phyloP scores from a whole-genome alignment of 164 flowering plant genomes.

The Nymphaea colorata region DNA sequence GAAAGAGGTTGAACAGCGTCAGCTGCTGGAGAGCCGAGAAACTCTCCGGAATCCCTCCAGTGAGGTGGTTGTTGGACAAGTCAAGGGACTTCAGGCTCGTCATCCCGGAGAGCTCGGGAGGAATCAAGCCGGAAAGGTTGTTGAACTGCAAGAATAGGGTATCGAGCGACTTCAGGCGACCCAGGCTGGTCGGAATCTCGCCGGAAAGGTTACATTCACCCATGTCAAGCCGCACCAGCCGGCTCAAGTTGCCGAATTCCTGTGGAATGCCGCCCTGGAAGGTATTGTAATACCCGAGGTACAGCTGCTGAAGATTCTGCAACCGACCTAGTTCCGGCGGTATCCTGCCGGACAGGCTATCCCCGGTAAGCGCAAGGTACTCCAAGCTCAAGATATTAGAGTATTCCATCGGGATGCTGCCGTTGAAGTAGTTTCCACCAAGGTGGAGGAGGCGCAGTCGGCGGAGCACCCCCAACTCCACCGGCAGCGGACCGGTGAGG shows the following conservation, averaged over 20 bases:
- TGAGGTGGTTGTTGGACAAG: conserved; percentile 48
- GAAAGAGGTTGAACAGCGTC: conserved; percentile 46
- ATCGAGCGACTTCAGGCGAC: conserved; percentile 36
- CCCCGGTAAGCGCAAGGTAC: conserved; percentile 48
- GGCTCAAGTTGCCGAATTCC: conserved; percentile 43
- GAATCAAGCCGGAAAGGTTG: conserved; percentile 45
- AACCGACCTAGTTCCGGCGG: conserved; percentile 42
- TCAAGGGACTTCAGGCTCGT: conserved; percentile 49
- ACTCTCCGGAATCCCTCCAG: conserved; percentile 59
- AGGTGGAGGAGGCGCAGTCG: conserved; percentile 34
- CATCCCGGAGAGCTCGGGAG: conserved; percentile 47
- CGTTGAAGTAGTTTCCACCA: conserved; percentile 72
- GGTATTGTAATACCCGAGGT: conserved; percentile 32
- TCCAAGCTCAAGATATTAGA: conserved; percentile 45
- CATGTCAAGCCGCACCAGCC: conserved; percentile 43
- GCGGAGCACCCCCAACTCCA: conserved; percentile 23
- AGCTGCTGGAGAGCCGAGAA: conserved; percentile 40
- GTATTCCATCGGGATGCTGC: conserved; percentile 47
- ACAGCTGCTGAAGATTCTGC: conserved; percentile 23
- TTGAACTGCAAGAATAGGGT: conserved; percentile 65
- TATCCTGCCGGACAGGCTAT: conserved; percentile 34
- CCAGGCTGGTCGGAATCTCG: conserved; percentile 51
- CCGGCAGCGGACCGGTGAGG: conserved; percentile 54
- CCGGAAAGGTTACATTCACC: conserved; percentile 52
- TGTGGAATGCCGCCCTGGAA: conserved; percentile 47